phyloP scores from a whole-genome alignment of 345 rosid species.

The Eucalyptus marginata region DNA sequence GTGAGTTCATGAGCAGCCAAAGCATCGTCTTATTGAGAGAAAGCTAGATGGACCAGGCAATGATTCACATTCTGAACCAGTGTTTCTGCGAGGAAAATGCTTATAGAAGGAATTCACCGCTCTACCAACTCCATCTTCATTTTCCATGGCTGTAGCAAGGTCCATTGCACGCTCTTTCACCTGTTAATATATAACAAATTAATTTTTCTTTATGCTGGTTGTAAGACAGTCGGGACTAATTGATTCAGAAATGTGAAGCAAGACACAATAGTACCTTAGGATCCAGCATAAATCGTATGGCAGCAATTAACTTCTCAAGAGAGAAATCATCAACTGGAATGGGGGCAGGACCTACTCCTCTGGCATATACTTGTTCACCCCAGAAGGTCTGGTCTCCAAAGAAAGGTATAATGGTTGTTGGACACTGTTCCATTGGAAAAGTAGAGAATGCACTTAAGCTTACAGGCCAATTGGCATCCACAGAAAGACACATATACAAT shows the following conservation, averaged over 20 bases:
- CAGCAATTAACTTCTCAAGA: conserved; percentile 30
- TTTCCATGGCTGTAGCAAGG: conserved; percentile 24
- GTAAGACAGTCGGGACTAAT: not conserved
- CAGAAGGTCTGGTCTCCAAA: conserved; percentile 62
- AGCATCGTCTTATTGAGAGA: conserved; percentile 15
- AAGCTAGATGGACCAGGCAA: not conserved
- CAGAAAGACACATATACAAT: not conserved
- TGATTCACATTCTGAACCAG: not conserved
- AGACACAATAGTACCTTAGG: conserved; percentile 9
- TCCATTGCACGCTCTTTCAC: conserved; percentile 25
- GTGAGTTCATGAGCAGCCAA: conserved; percentile 8
- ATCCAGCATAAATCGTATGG: conserved; percentile 35
- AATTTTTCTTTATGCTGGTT: not conserved
- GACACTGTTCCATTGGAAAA: conserved; percentile 18
- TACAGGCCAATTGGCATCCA: not conserved
- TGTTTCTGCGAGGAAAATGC: conserved; percentile 19
- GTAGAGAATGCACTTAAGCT: not conserved
- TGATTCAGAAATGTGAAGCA: not conserved
- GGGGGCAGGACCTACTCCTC: conserved; percentile 45
- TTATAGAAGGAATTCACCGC: conserved; percentile 46
- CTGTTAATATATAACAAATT: not conserved
- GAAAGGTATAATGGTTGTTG: conserved; percentile 46
- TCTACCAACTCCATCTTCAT: conserved; percentile 40
- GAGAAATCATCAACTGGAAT: conserved; percentile 37
- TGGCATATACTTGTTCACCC: conserved; percentile 46